Conservation (phyloP, 257 asterid species). For the Craterostigma plantagineum region DNA sequence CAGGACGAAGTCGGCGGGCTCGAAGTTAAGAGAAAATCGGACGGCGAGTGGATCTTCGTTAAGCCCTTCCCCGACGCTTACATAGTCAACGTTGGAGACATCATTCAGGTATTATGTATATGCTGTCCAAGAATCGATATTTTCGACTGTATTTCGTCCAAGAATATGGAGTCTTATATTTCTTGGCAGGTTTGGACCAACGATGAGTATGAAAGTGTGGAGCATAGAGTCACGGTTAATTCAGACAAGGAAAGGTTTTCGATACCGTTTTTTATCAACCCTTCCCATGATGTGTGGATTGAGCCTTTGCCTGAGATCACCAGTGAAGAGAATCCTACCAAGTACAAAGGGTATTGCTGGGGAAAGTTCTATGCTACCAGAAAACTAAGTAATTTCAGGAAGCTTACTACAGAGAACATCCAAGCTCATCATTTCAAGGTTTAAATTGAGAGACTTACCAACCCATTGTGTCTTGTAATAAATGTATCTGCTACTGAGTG, state of each 20-base stretch:
- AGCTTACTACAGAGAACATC: slow-evolving; percentile 28
- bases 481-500: no score
- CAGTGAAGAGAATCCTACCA: slow-evolving; percentile 16
- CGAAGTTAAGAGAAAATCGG: slow-evolving; percentile 40
- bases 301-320: slow-evolving; percentile 31
- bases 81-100: slow-evolving; percentile 35
- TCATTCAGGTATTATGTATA: slow-evolving; percentile 18
- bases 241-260: slow-evolving; percentile 34
- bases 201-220: slow-evolving; percentile 40
- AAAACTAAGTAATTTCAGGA: slow-evolving; percentile 30
- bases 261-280: slow-evolving; percentile 27
- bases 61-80: slow-evolving; percentile 23
- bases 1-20: slow-evolving; percentile 44
- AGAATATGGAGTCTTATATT: no score
- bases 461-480: background rate
- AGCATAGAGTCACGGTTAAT: slow-evolving; percentile 42
- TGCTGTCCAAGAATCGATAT: no score
- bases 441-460: background rate
- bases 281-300: slow-evolving; percentile 18
- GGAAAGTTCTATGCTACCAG: slow-evolving; percentile 21
- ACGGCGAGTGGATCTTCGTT: slow-evolving; percentile 45
- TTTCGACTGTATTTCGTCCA: no score
- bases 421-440: slow-evolving; percentile 34
- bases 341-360: slow-evolving; percentile 26
- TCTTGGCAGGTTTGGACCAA: slow-evolving; percentile 49